Evolutionary conservation across 169 alveolate genomes (phyloP).

Genomic region (Plasmodium vivax): DNA sequence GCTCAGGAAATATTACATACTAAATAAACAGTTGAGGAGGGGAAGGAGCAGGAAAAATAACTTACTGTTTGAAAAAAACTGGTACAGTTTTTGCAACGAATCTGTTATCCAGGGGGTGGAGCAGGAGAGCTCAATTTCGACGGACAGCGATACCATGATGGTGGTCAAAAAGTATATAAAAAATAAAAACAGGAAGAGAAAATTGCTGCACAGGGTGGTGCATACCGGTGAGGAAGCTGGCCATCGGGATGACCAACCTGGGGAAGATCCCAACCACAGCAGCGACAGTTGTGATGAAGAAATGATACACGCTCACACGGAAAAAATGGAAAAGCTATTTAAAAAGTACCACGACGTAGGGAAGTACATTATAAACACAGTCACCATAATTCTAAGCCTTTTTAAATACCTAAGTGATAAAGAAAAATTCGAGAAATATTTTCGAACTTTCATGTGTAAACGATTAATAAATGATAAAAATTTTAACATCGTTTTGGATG

Average conservation of each 20-base stretch:
- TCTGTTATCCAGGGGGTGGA: not conserved
- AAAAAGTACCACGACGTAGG: conserved; percentile 52
- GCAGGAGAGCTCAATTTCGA: not conserved
- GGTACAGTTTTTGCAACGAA: conserved; percentile 4
- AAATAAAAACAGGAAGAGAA: conserved; percentile 19
- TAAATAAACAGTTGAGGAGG: conserved; percentile 20
- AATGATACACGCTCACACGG: not conserved
- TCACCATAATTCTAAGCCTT: conserved; percentile 54
- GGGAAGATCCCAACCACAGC: not conserved
- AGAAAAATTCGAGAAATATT: conserved; percentile 70
- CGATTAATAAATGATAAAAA: conserved; percentile 48
- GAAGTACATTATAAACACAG: conserved; percentile 36
- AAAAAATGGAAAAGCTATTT: conserved; percentile 37
- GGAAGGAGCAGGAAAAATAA: conserved; percentile 2
- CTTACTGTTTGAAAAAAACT: not conserved
- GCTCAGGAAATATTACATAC: conserved; percentile 20
- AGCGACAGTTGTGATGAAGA: not conserved
- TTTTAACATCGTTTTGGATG: conserved; percentile 53
- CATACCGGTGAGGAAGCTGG: not conserved
- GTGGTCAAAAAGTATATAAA: conserved; percentile 21
- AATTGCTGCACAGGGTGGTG: not conserved
- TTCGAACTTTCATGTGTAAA: conserved; percentile 63
- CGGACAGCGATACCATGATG: conserved; percentile 38
- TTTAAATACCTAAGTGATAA: conserved; percentile 70
- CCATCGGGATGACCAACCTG: not conserved